phyloP scores from a whole-genome alignment of 106 monocot genomes.

The Dendrobium nobile region DNA sequence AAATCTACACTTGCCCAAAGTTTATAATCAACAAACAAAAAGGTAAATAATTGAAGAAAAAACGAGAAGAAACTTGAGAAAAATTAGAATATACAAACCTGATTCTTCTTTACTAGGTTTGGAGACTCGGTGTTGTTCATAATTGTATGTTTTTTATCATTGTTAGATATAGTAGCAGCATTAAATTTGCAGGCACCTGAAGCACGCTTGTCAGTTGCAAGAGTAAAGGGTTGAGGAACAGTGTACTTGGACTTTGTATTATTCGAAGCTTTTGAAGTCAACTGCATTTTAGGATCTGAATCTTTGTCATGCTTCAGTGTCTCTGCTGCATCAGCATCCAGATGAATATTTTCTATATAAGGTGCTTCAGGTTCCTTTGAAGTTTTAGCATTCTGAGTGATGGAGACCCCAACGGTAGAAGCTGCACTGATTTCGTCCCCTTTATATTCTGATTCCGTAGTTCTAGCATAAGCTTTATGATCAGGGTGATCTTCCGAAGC shows the following conservation, averaged over 20 bases:
- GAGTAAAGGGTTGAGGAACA: constrained; percentile 6
- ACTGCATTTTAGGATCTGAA: background rate
- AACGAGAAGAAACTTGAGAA: background rate
- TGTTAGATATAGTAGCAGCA: background rate
- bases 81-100: constrained; percentile 3
- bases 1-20: background rate
- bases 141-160: background rate
- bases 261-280: background rate
- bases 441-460: background rate
- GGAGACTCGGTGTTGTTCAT: background rate
- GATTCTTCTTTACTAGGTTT: background rate
- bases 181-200: background rate
- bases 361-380: background rate
- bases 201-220: constrained; percentile 10
- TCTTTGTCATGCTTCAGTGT: background rate
- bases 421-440: background rate
- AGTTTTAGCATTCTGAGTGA: background rate
- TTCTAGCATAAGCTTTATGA: constrained; percentile 6
- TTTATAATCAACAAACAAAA: background rate
- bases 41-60: background rate
- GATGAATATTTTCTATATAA: background rate
- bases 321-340: constrained; percentile 1
- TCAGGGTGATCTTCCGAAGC: background rate
- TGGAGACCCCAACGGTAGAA: background rate
- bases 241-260: constrained; percentile 1